Conservation (phyloP, 2,329 filamentous ascomycete species). For the Cadophora malorum region DNA sequence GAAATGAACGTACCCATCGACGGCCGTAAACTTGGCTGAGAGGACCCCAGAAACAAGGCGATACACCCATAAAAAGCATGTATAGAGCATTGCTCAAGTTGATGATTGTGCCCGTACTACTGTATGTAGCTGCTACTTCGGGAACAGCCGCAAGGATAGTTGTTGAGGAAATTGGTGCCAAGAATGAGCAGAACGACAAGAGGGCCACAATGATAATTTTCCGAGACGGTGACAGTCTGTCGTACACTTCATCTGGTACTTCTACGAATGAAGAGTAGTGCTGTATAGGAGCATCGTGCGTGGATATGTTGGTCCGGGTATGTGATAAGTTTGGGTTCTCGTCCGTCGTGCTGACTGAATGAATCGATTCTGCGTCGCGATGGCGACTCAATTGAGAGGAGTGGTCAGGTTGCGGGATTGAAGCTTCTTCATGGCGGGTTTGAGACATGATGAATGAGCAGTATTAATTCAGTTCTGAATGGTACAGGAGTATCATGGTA, state of each 20-base stretch:
- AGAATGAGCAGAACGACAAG: constrained; percentile 76
- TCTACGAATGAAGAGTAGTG: constrained; percentile 40
- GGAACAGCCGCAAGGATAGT: constrained; percentile 76
- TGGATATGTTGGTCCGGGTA: constrained; percentile 40
- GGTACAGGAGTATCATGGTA: constrained; percentile 28
- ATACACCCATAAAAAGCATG: constrained; percentile 75
- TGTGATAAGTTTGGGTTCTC: constrained; percentile 29
- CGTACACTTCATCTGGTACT: constrained; percentile 63
- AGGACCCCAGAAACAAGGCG: constrained; percentile 74
- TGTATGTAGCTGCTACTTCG: constrained; percentile 71
- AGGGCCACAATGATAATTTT: constrained; percentile 73
- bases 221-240: constrained; percentile 63
- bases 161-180: constrained; percentile 77
- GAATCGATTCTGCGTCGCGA: constrained; percentile 35
- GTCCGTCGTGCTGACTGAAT: constrained; percentile 28
- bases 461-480: constrained; percentile 27
- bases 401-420: constrained; percentile 16
- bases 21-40: constrained; percentile 70
- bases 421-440: constrained; percentile 33
- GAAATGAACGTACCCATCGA: no score
- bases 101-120: constrained; percentile 71
- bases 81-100: constrained; percentile 80
- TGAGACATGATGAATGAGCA: constrained; percentile 36
- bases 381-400: constrained; percentile 23
- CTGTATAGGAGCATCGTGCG: constrained; percentile 43